Percentiles rank a stretch among this genome's conserved stretches.
Conservation (phyloP, 1,284 basidiomycete genomes). For the Trichosporon sp. region DNA sequence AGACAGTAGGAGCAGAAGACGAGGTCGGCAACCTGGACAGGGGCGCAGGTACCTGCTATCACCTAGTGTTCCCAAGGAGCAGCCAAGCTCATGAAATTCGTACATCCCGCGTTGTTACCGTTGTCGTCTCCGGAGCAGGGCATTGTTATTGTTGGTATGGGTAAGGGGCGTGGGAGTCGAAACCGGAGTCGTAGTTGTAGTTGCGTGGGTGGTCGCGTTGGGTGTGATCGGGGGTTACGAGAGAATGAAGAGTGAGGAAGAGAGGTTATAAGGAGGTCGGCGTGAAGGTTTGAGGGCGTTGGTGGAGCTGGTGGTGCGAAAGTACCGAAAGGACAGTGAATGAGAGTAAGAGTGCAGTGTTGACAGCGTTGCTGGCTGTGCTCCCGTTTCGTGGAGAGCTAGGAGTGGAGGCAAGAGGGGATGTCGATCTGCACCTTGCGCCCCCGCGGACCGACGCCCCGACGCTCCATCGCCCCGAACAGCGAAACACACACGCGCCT, state of each 20-base stretch:
- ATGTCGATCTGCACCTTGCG: neutral
- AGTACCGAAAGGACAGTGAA: neutral
- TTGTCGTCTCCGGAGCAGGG: conserved; percentile 10
- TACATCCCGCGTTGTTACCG: conserved; percentile 11
- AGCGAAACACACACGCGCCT: too few relatives aligned
- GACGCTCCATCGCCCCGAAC: neutral
- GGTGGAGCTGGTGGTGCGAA: neutral
- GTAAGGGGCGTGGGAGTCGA: neutral
- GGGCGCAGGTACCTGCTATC: conserved; percentile 5
- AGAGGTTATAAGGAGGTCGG: neutral
- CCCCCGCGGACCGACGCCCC: neutral
- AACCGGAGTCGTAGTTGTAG: too few relatives aligned
- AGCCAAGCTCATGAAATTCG: neutral
- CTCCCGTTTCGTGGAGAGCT: neutral
- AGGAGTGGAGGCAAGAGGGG: neutral
- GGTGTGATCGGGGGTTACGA: neutral
- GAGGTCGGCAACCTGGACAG: conserved; percentile 7
- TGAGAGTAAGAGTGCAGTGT: neutral
- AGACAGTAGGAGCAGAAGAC: conserved; percentile 11
- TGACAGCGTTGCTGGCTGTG: neutral
- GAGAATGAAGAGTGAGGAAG: neutral
- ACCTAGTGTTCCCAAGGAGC: neutral
- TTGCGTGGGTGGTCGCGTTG: neutral
- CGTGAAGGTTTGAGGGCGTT: neutral
- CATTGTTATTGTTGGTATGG: neutral